A percentile compares a stretch with the other conserved stretches of the same genome.
These are phyloP conservation scores for Rhizopogon vinicolor DNA, from an alignment of 768 basidiomycete genomes.

Conservation along the genomic window DNA sequence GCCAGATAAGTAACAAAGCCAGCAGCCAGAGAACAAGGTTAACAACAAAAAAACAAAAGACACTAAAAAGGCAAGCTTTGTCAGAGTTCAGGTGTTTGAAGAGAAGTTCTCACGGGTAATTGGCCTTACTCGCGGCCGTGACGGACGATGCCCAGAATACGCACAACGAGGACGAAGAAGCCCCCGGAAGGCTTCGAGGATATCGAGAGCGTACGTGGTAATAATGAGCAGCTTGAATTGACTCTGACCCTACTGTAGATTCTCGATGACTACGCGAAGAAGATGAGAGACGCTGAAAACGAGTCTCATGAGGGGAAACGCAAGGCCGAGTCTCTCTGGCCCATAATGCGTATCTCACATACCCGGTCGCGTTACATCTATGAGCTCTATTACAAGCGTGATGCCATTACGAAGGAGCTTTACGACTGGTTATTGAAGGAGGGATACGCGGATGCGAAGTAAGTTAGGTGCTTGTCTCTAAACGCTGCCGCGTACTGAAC, in stretches of 20 bases:
- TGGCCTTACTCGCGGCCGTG: neutral
- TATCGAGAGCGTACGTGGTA: constrained; percentile 63
- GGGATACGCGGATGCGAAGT: constrained; percentile 96
- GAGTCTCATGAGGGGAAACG: constrained; percentile 98
- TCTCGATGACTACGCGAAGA: constrained; percentile 97
- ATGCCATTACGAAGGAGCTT: constrained; percentile 86
- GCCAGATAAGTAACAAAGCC: constrained; percentile 4
- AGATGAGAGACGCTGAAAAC: constrained; percentile 99
- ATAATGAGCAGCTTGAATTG: neutral
- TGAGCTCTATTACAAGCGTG: constrained; percentile 97
- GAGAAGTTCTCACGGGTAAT: constrained; percentile 14
- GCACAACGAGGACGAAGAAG: constrained; percentile 86
- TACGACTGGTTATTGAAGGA: constrained; percentile 99
- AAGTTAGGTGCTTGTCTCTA: constrained; percentile 25
- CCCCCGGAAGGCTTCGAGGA: constrained; percentile 97
- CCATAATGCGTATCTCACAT: constrained; percentile 98
- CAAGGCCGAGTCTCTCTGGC: constrained; percentile 90
- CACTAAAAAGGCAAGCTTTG: constrained; percentile 8
- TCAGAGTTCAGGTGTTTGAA: constrained; percentile 6
- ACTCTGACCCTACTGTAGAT: constrained; percentile 46
- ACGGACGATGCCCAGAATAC: constrained; percentile 84
- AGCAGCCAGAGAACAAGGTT: neutral
- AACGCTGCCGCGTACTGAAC: neutral
- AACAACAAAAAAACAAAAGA: constrained; percentile 1
- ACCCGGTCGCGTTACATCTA: constrained; percentile 96